A percentile compares a stretch with the other conserved stretches of the same genome.
These are phyloP conservation scores for Adansonia digitata DNA, from an alignment of 345 rosid species.

Conservation along the genomic window DNA sequence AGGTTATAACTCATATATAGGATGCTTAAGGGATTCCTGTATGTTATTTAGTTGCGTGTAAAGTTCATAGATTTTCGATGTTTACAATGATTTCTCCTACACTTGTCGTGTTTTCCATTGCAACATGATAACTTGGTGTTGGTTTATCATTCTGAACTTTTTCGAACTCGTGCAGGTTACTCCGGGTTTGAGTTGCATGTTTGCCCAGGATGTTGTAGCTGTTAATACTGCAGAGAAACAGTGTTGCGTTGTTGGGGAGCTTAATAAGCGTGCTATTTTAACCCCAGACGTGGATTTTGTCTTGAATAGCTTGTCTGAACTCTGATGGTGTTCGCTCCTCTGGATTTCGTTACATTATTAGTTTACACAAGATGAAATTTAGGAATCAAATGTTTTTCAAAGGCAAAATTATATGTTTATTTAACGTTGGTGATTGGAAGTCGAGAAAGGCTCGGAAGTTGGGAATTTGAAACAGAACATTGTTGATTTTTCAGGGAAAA, in stretches of 20 bases:
- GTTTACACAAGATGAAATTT: constrained; percentile 4
- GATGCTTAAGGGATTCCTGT: not conserved
- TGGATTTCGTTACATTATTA: not conserved
- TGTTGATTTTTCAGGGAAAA: not conserved
- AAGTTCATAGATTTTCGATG: not conserved
- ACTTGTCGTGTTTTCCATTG: not conserved
- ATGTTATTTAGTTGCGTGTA: not conserved
- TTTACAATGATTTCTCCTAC: not conserved
- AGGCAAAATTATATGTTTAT: not conserved
- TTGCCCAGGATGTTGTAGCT: constrained; percentile 66
- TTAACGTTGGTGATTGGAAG: not conserved
- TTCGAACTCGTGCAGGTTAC: constrained; percentile 46
- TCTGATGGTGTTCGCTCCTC: constrained; percentile 16
- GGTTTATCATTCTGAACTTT: not conserved
- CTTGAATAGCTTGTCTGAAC: constrained; percentile 34
- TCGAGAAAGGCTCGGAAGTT: not conserved
- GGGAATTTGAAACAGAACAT: not conserved
- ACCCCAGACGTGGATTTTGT: constrained; percentile 68
- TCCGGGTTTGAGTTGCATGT: constrained; percentile 52
- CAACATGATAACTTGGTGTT: not conserved
- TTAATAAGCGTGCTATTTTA: constrained; percentile 53
- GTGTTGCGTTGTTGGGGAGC: constrained; percentile 56
- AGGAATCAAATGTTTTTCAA: not conserved
- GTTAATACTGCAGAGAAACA: constrained; percentile 46
- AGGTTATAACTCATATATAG: not conserved